These are phyloP conservation scores for Solanum tacnaense DNA, from an alignment of 257 asterid species.

Conservation along the genomic window DNA sequence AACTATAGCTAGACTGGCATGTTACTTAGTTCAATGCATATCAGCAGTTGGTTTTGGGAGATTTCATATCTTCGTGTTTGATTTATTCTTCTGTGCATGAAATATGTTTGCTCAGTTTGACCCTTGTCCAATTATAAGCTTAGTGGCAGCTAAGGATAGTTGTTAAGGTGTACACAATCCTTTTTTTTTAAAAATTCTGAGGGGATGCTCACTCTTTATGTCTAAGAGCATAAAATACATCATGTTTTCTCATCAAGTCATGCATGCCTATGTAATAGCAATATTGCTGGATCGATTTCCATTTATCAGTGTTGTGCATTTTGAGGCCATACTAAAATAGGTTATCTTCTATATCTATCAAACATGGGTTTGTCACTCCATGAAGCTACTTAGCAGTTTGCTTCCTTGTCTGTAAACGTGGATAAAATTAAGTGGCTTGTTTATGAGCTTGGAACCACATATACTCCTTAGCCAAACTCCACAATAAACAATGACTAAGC, in stretches of 20 bases:
- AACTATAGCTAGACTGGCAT: not conserved
- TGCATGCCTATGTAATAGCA: not conserved
- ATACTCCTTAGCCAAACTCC: not conserved
- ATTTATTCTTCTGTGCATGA: not conserved
- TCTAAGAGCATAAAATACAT: not conserved
- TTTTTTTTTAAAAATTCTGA: not conserved
- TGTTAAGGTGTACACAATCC: not conserved
- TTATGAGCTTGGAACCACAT: not conserved
- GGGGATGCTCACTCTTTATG: not conserved
- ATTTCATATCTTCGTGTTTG: not conserved
- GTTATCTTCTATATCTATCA: not conserved
- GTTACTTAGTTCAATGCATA: not conserved
- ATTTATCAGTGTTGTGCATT: not conserved
- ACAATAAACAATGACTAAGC: not conserved
- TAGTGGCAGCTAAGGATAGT: not conserved
- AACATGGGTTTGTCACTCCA: not conserved
- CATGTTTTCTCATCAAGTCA: not conserved
- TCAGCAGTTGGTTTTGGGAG: not conserved
- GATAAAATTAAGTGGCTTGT: not conserved
- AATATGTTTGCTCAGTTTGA: not conserved
- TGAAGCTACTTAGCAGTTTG: not conserved
- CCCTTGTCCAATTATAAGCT: not conserved
- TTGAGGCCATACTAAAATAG: not conserved
- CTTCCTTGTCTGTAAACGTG: not conserved
- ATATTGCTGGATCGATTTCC: not conserved